Evolutionary conservation across 805 yeast species (phyloP).

Genomic region (Alloascoidea africana): DNA sequence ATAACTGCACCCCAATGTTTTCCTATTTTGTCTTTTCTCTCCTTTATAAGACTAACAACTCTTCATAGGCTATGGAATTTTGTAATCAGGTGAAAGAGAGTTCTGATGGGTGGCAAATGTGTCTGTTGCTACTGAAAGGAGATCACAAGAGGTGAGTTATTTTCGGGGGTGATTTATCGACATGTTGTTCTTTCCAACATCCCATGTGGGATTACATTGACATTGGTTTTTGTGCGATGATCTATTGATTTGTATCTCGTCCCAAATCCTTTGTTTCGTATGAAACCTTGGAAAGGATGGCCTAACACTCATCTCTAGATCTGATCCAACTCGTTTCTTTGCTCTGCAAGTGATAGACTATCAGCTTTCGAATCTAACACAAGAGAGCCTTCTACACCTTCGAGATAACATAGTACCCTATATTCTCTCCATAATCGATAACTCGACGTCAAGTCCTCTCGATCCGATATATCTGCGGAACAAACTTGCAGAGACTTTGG

Average conservation of each 20-base stretch:
- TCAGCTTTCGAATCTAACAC: conserved; percentile 27
- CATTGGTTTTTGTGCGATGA: no score
- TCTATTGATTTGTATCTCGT: no score
- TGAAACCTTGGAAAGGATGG: not conserved
- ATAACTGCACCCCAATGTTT: no score
- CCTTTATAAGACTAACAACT: not conserved
- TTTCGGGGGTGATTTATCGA: no score
- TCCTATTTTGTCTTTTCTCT: not conserved
- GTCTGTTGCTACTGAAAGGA: conserved; percentile 23
- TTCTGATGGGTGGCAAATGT: conserved; percentile 30
- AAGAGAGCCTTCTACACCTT: conserved; percentile 29
- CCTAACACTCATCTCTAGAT: conserved; percentile 14
- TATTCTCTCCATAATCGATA: conserved; percentile 16
- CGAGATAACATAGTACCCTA: conserved; percentile 33
- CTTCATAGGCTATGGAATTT: conserved; percentile 26
- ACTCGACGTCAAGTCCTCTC: conserved; percentile 5
- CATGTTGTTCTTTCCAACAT: no score
- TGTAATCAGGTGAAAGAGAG: conserved; percentile 27
- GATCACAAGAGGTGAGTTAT: conserved; percentile 13
- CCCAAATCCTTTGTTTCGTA: no score
- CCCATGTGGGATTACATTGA: no score
- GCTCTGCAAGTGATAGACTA: conserved; percentile 56
- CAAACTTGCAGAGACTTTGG: conserved; percentile 41
- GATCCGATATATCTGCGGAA: conserved; percentile 34
- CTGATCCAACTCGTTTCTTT: conserved; percentile 48